Evolutionary conservation across 1,139 yeast genomes (phyloP).

Genomic region (Entelexis paramagnoliae): DNA sequence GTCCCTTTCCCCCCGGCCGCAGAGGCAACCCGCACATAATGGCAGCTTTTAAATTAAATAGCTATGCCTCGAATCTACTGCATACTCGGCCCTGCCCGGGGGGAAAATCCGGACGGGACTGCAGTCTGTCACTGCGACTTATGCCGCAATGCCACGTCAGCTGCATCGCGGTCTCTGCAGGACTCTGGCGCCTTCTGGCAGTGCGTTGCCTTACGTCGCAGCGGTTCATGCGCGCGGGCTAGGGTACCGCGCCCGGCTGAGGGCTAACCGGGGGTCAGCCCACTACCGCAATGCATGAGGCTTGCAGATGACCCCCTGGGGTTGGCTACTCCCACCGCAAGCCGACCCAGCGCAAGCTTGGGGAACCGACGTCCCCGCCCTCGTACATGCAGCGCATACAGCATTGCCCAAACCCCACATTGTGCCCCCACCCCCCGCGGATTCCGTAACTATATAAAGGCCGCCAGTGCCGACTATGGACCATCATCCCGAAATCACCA

Average conservation of each 20-base stretch:
- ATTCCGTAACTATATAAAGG: background rate
- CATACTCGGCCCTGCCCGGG: too few relatives aligned
- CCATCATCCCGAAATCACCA: background rate
- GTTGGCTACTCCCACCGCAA: background rate
- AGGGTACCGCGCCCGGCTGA: background rate
- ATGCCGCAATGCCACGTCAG: constrained; percentile 7
- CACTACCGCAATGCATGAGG: constrained; percentile 8
- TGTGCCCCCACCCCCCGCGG: constrained; percentile 1
- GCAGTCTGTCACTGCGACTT: background rate
- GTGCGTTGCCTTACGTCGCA: background rate
- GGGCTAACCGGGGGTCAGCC: background rate
- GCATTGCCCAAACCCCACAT: background rate
- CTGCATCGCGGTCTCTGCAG: background rate
- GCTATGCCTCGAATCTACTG: too few relatives aligned
- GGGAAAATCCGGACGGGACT: too few relatives aligned
- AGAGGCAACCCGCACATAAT: too few relatives aligned
- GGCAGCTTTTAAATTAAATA: too few relatives aligned
- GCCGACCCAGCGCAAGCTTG: constrained; percentile 3
- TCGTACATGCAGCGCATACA: background rate
- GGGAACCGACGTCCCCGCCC: background rate
- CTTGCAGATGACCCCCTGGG: constrained; percentile 1
- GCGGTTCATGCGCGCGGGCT: background rate
- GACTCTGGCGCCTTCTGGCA: background rate
- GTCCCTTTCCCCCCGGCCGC: too few relatives aligned
- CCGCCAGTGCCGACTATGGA: background rate